Evolutionary conservation across 139 green algal species (phyloP).

Genomic region (Mychonastes homosphaera): DNA sequence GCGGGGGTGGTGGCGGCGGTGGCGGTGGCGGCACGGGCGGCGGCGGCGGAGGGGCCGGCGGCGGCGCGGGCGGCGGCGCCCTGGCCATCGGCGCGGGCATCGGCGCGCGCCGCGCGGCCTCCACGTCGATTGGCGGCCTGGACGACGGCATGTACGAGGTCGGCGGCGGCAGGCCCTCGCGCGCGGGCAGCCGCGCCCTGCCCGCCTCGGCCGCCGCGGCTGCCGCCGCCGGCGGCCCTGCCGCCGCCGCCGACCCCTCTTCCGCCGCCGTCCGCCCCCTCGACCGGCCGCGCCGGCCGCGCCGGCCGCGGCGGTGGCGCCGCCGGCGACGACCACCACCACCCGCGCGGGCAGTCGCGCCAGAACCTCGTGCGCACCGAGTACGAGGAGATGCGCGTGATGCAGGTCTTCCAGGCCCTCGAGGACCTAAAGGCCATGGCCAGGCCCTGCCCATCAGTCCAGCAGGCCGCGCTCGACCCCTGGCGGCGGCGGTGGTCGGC

Average conservation of each 20-base stretch:
- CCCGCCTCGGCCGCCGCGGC: too few relatives aligned
- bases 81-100: neutral
- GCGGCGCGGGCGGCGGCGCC: neutral
- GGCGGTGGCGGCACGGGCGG: constrained; percentile 1
- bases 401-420: constrained; percentile 49
- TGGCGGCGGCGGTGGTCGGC: constrained; percentile 30
- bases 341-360: neutral
- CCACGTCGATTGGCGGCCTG: too few relatives aligned
- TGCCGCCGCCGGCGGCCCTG: too few relatives aligned
- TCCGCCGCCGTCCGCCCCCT: too few relatives aligned
- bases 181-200: too few relatives aligned
- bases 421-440: constrained; percentile 57
- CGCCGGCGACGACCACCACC: neutral
- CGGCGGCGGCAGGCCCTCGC: too few relatives aligned
- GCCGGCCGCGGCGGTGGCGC: neutral
- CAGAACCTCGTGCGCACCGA: constrained; percentile 19
- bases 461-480: constrained; percentile 41
- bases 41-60: neutral
- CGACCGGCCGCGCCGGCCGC: too few relatives aligned
- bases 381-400: constrained; percentile 62
- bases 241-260: too few relatives aligned
- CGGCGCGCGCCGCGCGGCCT: too few relatives aligned
- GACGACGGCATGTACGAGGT: too few relatives aligned
- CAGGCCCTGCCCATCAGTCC: too few relatives aligned
- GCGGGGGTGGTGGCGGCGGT: neutral